A percentile compares a stretch with the other conserved stretches of the same genome.
These are phyloP conservation scores for Aspergillus sp. DNA, from an alignment of 2,329 filamentous ascomycete genomes.

Conservation along the genomic window DNA sequence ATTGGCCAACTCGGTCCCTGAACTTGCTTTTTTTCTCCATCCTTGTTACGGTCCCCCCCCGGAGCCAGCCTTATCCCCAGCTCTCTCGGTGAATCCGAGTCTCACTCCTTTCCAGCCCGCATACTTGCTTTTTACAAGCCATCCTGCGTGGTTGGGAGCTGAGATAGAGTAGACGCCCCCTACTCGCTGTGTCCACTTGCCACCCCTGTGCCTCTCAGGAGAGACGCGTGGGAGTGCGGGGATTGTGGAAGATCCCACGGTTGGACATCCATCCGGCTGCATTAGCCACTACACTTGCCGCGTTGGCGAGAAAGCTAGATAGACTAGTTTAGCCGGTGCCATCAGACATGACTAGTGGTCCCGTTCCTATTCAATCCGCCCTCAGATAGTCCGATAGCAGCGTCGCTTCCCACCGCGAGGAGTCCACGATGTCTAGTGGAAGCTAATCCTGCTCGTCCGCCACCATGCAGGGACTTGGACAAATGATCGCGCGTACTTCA, in stretches of 20 bases:
- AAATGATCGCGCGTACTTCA: neutral
- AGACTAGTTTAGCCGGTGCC: neutral
- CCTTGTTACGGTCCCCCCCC: neutral
- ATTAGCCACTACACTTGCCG: neutral
- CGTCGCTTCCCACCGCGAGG: neutral
- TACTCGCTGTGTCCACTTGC: too few species aligned
- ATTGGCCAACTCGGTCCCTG: too few species aligned
- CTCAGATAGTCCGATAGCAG: neutral
- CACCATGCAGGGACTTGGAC: neutral
- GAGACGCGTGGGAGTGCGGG: neutral
- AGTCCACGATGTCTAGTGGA: too few species aligned
- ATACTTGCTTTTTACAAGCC: neutral
- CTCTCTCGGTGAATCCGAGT: neutral
- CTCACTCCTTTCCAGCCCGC: neutral
- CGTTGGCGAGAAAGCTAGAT: neutral
- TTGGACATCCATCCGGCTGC: neutral
- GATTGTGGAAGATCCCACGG: neutral
- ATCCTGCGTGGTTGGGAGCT: neutral
- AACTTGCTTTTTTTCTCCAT: neutral
- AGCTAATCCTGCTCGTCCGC: neutral
- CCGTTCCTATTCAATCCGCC: neutral
- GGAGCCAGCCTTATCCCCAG: neutral
- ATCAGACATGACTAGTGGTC: neutral
- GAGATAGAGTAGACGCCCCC: neutral
- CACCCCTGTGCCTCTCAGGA: neutral